A percentile compares a stretch with the other conserved stretches of the same genome.
Conservation (phyloP, 371 early-diverging fungal genomes). For the Mortierella sp. region DNA sequence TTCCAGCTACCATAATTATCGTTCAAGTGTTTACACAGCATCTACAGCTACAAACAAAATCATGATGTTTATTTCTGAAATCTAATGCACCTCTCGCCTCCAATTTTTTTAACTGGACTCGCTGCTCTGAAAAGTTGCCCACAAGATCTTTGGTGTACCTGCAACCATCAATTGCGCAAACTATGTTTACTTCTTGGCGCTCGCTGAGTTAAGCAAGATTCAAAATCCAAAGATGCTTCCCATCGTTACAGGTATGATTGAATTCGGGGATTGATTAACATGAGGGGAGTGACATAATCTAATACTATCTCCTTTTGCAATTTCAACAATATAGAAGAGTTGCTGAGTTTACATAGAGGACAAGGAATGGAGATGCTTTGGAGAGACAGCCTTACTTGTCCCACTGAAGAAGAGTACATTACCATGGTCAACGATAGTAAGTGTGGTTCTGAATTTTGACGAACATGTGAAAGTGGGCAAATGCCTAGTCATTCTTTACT, state of each 20-base stretch:
- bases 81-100: background rate
- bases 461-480: too few relatives aligned
- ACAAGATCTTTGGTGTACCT: constrained; percentile 94
- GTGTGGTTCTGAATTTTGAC: constrained; percentile 20
- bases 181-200: constrained; percentile 94
- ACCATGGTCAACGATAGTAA: constrained; percentile 93
- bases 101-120: background rate
- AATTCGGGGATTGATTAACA: too few relatives aligned
- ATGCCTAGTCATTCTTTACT: background rate
- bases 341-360: constrained; percentile 92
- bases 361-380: constrained; percentile 95
- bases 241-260: constrained; percentile 77
- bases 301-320: background rate
- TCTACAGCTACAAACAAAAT: too few relatives aligned
- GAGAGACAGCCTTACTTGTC: constrained; percentile 90
- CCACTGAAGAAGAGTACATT: constrained; percentile 90
- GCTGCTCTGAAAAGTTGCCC: constrained; percentile 74
- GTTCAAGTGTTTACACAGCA: too few relatives aligned
- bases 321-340: constrained; percentile 73
- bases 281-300: too few relatives aligned
- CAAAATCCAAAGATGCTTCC: constrained; percentile 75
- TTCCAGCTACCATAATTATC: background rate
- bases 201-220: constrained; percentile 81
- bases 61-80: too few relatives aligned
- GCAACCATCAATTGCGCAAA: constrained; percentile 96